Evolutionary conservation across 1,284 basidiomycete genomes (phyloP).

Genomic region (Microbotryomycetes sp.): DNA sequence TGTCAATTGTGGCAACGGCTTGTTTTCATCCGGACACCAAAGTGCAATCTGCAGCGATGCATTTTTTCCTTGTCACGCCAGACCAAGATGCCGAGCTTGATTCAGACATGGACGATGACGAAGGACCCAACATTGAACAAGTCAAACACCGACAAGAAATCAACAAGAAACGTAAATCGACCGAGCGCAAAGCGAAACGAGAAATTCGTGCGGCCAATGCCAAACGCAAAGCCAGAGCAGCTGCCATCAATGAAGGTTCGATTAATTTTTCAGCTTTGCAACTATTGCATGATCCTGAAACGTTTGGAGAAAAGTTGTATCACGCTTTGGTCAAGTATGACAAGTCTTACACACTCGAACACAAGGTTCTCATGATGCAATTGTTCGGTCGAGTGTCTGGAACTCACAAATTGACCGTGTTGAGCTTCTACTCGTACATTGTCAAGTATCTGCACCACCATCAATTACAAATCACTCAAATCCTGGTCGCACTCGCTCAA

Average conservation of each 20-base stretch:
- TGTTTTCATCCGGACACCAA: conserved; percentile 92
- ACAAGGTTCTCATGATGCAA: conserved; percentile 97
- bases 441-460: conserved; percentile 86
- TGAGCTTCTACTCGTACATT: conserved; percentile 96
- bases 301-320: conserved; percentile 91
- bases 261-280: conserved; percentile 89
- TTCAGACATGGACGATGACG: conserved; percentile 55
- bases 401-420: conserved; percentile 82
- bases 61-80: conserved; percentile 90
- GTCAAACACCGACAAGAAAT: conserved; percentile 77
- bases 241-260: conserved; percentile 44
- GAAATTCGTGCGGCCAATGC: conserved; percentile 63
- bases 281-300: conserved; percentile 90
- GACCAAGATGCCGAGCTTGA: conserved; percentile 46
- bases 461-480: conserved; percentile 87
- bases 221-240: conserved; percentile 53
- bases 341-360: conserved; percentile 88
- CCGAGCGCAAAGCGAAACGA: conserved; percentile 69
- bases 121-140: conserved; percentile 61
- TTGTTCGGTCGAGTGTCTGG: conserved; percentile 94
- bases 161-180: conserved; percentile 79
- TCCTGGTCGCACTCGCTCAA: conserved; percentile 91
- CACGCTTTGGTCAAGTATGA: conserved; percentile 79
- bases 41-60: conserved; percentile 91
- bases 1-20: conserved; percentile 84